Conservation (phyloP, 805 yeast species). For the Blastobotrys mokoenaii region DNA sequence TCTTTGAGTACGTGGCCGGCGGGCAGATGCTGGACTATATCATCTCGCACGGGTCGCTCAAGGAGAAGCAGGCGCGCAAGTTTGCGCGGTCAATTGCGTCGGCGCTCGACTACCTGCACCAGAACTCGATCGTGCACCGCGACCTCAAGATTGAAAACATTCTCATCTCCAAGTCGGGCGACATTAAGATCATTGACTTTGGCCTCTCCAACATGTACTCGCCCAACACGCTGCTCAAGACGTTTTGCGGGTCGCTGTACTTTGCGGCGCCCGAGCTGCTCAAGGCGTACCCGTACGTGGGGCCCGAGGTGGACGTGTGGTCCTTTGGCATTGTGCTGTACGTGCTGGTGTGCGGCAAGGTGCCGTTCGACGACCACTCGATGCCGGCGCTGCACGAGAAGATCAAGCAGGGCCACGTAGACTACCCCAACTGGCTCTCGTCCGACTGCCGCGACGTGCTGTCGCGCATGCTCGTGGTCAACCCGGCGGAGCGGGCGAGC, state of each 20-base stretch:
- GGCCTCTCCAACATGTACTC: constrained; percentile 87
- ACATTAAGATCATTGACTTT: constrained; percentile 90
- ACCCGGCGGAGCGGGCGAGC: constrained; percentile 72
- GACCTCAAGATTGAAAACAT: constrained; percentile 90
- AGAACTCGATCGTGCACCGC: constrained; percentile 91
- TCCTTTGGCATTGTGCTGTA: constrained; percentile 94
- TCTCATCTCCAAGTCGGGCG: constrained; percentile 88
- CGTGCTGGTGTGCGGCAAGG: constrained; percentile 94
- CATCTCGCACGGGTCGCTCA: constrained; percentile 89
- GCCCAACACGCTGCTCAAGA: constrained; percentile 62
- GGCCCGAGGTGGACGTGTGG: constrained; percentile 98
- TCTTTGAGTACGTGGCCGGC: constrained; percentile 93
- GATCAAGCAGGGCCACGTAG: constrained; percentile 85
- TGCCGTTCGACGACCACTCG: constrained; percentile 94
- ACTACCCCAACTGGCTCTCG: constrained; percentile 77
- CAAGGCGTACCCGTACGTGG: constrained; percentile 84
- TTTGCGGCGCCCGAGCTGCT: constrained; percentile 98
- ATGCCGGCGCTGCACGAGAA: constrained; percentile 89
- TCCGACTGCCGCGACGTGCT: constrained; percentile 72
- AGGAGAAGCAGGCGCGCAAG: constrained; percentile 88
- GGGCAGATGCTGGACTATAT: constrained; percentile 97
- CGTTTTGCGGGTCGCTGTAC: constrained; percentile 94
- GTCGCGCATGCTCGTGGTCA: constrained; percentile 85
- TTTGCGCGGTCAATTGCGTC: constrained; percentile 92
- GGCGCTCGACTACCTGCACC: constrained; percentile 89